Evolutionary conservation across 2,329 filamentous ascomycete species (phyloP), one percentile per base, ranked within the genome.

Genomic region (Trichoderma hamatum): DNA sequence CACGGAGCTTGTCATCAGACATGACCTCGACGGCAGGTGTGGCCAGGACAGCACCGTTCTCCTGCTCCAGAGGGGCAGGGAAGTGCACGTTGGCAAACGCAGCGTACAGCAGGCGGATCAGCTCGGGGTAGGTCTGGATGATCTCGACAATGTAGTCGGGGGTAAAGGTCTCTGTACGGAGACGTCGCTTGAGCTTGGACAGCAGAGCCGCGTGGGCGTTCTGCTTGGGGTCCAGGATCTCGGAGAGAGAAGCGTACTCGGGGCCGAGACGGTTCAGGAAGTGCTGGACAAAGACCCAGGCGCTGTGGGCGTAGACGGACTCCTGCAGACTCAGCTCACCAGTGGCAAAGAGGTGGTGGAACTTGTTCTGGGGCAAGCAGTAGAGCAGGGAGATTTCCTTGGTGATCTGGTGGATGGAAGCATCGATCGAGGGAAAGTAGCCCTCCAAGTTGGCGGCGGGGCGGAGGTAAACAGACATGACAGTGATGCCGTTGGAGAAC

Each of bases 91-190:
- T 93, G 71, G 96, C 96, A 79, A 99, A 99, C 1, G 93, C 90
- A 58, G 97, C 87, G 80, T 99, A 99, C 67, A 98, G 83, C 28
- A 91, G 89, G 73, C 95, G 91, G 67, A 99, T 91, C 28, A 99
- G 87, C 36, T 90, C 88, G 0, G 96, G 95, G 79, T 98, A 96
- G 62, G 91, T 90, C 78, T 91, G 90, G 81, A 99, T 97, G 78
- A 99, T 98, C 82, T 99, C 95, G 32, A 95, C 89, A 74, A 99
- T 98, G 83, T 99, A 99, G 77, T 97, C 95, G 5, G 96, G 92
- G 0, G 96, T 99, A 80, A 99, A 99, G 0, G 96, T 99, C 83
- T 99, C 96, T 0, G 92, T 96, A 76, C 96, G 92, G 70, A 99
- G 87, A 76, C 96, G 90, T 75, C 94, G 94, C 89, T 99, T 99